Evolutionary conservation across 169 alveolate species (phyloP).

Genomic region (Haemoproteus tartakovskyi): DNA sequence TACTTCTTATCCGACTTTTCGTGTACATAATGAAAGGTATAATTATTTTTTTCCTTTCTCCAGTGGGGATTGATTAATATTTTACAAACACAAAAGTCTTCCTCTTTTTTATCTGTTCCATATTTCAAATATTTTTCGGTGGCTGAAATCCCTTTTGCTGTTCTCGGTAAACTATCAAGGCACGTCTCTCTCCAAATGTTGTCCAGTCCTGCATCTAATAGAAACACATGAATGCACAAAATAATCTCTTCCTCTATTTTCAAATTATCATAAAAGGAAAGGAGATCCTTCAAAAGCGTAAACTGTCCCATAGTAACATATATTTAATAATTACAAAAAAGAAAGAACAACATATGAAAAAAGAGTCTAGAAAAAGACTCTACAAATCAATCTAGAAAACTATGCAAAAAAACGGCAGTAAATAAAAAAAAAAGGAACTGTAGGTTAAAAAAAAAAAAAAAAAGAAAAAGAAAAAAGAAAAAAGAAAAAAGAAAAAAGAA

Average conservation of each 20-base stretch:
- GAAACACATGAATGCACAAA: conserved; percentile 25
- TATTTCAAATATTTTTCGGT: conserved; percentile 33
- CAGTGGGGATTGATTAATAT: conserved; percentile 58
- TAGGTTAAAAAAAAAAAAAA: not conserved
- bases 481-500: not conserved
- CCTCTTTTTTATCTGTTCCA: conserved; percentile 1
- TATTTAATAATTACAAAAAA: too few relatives aligned
- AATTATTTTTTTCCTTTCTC: conserved; percentile 32
- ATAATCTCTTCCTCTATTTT: conserved; percentile 35
- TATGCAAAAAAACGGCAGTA: not conserved
- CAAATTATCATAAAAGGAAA: conserved; percentile 7
- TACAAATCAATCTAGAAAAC: too few relatives aligned
- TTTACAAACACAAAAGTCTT: conserved; percentile 15
- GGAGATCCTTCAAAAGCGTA: too few relatives aligned
- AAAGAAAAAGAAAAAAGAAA: not conserved
- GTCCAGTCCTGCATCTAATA: conserved; percentile 23
- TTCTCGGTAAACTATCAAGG: not conserved
- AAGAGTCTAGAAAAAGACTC: too few relatives aligned
- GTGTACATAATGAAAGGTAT: conserved; percentile 18
- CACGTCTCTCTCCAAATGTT: too few relatives aligned
- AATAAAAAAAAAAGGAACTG: not conserved
- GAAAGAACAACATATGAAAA: too few relatives aligned
- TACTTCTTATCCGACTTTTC: conserved; percentile 10
- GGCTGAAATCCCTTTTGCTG: conserved; percentile 12
- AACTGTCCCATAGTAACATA: too few relatives aligned